Conservation (phyloP, 2,329 filamentous ascomycete species). For the Magnaporthales sp. region DNA sequence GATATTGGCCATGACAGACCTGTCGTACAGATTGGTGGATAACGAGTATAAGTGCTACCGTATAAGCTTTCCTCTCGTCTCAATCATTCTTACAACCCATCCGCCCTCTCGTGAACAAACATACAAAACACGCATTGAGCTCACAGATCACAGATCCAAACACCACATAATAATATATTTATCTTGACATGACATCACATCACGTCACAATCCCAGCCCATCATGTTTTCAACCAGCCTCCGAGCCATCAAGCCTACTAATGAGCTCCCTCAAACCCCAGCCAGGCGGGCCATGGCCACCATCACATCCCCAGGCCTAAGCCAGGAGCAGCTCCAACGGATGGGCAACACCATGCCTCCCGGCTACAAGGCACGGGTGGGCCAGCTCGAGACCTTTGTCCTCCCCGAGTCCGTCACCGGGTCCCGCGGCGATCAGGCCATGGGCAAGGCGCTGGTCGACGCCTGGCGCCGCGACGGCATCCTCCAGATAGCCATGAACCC, state of each 20-base stretch:
- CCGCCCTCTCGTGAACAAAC: no score
- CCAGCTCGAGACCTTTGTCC: slow-evolving; percentile 30
- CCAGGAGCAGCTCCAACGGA: background rate
- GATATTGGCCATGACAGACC: no score
- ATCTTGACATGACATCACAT: background rate
- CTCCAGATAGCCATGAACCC: slow-evolving; percentile 32
- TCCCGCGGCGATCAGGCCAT: slow-evolving; percentile 23
- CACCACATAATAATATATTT: no score
- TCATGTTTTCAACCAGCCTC: background rate
- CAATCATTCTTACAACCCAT: no score
- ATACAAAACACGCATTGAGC: no score
- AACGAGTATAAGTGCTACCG: no score
- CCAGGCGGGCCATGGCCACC: background rate
- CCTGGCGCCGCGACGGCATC: slow-evolving; percentile 36
- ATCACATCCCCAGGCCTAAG: background rate
- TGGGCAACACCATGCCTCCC: slow-evolving; percentile 19
- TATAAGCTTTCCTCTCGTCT: no score
- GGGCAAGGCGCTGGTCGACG: slow-evolving; percentile 29
- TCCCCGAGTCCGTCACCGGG: slow-evolving; percentile 27
- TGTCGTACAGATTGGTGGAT: no score
- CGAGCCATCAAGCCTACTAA: background rate
- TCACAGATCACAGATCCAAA: background rate
- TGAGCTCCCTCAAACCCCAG: background rate
- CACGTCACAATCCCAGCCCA: background rate
- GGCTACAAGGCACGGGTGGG: slow-evolving; percentile 19